These are phyloP conservation scores for Aureobasidium sp. DNA, from an alignment of 2,329 filamentous ascomycete genomes.

Conservation along the genomic window DNA sequence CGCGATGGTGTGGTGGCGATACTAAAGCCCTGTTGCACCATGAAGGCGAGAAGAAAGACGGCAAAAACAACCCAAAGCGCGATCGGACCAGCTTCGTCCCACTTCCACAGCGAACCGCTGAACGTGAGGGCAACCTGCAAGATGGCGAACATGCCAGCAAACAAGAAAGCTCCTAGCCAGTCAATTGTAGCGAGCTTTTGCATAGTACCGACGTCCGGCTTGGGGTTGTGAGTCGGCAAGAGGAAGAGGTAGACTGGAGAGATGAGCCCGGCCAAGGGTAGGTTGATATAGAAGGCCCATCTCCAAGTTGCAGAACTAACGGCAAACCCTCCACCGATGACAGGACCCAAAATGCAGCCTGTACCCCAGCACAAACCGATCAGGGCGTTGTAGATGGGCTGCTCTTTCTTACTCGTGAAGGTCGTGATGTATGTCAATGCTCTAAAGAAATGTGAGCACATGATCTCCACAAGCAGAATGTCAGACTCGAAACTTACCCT, in stretches of 20 bases:
- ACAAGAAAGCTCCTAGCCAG: constrained; percentile 41
- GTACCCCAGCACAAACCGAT: constrained; percentile 24
- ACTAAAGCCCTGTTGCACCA: constrained; percentile 45
- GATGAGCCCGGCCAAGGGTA: constrained; percentile 40
- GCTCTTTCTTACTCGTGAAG: neutral
- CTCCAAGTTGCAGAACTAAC: constrained; percentile 25
- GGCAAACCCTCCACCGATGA: constrained; percentile 29
- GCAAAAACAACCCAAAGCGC: constrained; percentile 43
- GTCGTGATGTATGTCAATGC: neutral
- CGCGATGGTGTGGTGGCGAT: constrained; percentile 39
- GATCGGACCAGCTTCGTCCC: constrained; percentile 41
- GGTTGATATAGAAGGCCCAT: constrained; percentile 51
- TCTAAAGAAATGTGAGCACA: neutral
- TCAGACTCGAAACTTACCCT: constrained; percentile 18
- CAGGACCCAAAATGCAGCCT: constrained; percentile 25
- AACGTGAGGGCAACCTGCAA: constrained; percentile 46
- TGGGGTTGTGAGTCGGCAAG: constrained; percentile 29
- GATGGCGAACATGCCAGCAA: constrained; percentile 35
- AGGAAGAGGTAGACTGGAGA: constrained; percentile 40
- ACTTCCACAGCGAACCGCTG: constrained; percentile 44
- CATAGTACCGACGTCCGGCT: neutral
- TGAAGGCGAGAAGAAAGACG: constrained; percentile 39
- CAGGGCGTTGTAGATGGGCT: constrained; percentile 14
- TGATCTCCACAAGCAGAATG: neutral
- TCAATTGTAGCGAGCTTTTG: constrained; percentile 30